Evolutionary conservation across 1,284 basidiomycete genomes (phyloP).

Genomic region (Ganoderma lucidum): DNA sequence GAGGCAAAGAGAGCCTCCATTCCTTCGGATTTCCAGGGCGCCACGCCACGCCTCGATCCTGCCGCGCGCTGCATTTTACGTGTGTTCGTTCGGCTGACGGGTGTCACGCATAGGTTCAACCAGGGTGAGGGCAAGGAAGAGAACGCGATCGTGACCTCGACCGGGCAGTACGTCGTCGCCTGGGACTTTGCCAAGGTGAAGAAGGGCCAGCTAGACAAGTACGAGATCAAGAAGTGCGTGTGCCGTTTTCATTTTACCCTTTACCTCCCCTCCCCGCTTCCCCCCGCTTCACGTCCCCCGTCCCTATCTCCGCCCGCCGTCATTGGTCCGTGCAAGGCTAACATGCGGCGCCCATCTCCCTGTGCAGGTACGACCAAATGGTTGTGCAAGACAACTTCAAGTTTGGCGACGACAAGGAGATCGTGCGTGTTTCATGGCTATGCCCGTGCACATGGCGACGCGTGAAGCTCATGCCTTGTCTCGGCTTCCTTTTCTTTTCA

Average conservation of each 20-base stretch:
- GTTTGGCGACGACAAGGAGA: slow-evolving; percentile 94
- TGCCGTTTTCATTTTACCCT: slow-evolving; percentile 6
- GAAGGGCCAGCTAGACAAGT: slow-evolving; percentile 89
- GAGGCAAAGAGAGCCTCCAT: not conserved
- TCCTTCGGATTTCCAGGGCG: not conserved
- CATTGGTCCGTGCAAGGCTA: slow-evolving; percentile 20
- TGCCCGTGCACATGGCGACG: slow-evolving; percentile 2
- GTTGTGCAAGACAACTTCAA: slow-evolving; percentile 98
- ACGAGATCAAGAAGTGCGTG: slow-evolving; percentile 89
- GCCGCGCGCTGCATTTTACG: slow-evolving; percentile 5
- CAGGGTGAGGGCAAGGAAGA: slow-evolving; percentile 87
- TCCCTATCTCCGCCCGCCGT: not conserved
- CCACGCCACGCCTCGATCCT: not conserved
- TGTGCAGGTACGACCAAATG: slow-evolving; percentile 81
- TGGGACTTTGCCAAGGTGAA: slow-evolving; percentile 98
- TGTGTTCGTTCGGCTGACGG: slow-evolving; percentile 2
- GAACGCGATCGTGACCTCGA: slow-evolving; percentile 96
- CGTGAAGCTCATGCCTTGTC: slow-evolving; percentile 2
- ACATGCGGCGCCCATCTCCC: slow-evolving; percentile 18
- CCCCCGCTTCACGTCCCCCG: not conserved
- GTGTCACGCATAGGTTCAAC: slow-evolving; percentile 79
- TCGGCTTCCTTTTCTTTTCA: slow-evolving; percentile 39
- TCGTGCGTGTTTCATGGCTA: slow-evolving; percentile 59
- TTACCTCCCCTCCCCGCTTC: slow-evolving; percentile 19
- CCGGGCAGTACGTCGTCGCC: slow-evolving; percentile 93